Evolutionary conservation across 257 asterid genomes (phyloP).

Genomic region (Oldenlandia corymbosa): DNA sequence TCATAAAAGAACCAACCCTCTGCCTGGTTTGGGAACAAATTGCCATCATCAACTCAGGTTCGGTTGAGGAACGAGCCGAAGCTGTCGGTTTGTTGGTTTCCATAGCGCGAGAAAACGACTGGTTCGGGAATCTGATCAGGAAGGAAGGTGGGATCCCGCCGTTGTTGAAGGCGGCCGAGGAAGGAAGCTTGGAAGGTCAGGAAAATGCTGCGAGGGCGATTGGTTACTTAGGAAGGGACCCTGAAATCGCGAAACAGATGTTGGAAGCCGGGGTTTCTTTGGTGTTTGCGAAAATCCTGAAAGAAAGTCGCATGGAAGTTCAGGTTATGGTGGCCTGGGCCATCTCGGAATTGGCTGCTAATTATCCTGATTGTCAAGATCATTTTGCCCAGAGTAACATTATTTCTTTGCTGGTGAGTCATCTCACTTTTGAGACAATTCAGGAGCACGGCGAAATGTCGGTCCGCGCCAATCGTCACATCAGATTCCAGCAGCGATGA

Average conservation of each 20-base stretch:
- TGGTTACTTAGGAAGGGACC: conserved; percentile 69
- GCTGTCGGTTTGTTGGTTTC: conserved; percentile 65
- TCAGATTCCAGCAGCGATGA: conserved; percentile 34
- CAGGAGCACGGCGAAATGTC: conserved; percentile 76
- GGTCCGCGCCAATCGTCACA: no score
- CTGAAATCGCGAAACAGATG: conserved; percentile 65
- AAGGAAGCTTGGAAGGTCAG: conserved; percentile 68
- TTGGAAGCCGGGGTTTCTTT: conserved; percentile 68
- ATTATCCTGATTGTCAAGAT: conserved; percentile 69
- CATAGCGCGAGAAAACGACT: conserved; percentile 62
- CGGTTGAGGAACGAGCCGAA: conserved; percentile 51
- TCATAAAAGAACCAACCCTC: conserved; percentile 64
- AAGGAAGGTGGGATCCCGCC: conserved; percentile 82
- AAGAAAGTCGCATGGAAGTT: conserved; percentile 75
- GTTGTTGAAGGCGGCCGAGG: conserved; percentile 56
- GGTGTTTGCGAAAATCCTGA: conserved; percentile 71
- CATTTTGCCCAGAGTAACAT: conserved; percentile 67
- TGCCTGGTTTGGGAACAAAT: conserved; percentile 78
- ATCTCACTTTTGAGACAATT: conserved; percentile 73
- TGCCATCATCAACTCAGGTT: conserved; percentile 48
- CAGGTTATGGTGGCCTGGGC: conserved; percentile 86
- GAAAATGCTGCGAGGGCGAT: conserved; percentile 67
- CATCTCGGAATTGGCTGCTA: conserved; percentile 60
- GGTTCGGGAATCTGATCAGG: conserved; percentile 63
- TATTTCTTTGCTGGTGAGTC: conserved; percentile 62